Evolutionary conservation across 2,329 filamentous ascomycete genomes (phyloP), one percentile per base, ranked within the genome.

Genomic region (Truncatella angustata): DNA sequence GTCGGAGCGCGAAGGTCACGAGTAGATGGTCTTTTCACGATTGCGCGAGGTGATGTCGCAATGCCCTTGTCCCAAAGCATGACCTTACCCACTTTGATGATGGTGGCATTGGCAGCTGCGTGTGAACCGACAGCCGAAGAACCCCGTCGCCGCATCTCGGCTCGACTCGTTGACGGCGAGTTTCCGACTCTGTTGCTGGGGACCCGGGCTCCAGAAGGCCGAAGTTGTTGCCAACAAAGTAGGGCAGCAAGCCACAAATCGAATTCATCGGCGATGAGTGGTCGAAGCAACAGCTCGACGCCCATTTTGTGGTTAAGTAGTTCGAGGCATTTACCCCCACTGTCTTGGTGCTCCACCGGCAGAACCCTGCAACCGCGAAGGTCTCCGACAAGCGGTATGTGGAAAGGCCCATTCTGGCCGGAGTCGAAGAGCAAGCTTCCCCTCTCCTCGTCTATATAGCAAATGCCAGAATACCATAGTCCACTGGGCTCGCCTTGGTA

Each of bases 41-140:
- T 79, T 16, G 81, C 74, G 40, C 76, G 73, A 5, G 84, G 81
- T 34, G 79, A 78, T 16, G 71, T 70, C 11, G 82, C 76, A 5
- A 74, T 64, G 2, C 86, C 87, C 66, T 88, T 94, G 70, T 97
- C 91, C 93, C 92, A 97, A 43, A 96, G 78, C 64, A 91, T 86
- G 65, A 96, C 83, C 65, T 91, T 92, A 51, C 91, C 94, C 44
- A 97, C 90, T 67, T 97, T 99, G 74, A 97, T 97, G 58, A 97
- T 94, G 51, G 88, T 85, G 3, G 84, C 82, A 56, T 91, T 87
- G 64, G 87, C 94, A 1, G 64, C 58, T 21, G 56, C 57, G 20
- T 61, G 54, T 18, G 63, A 63, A 12, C 71, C 71, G 55, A 63
- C 53, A 5, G 68, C 60, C 0, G 67, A 66, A n/a, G 73, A 71